These are phyloP conservation scores for Pyricularia grisea DNA, from an alignment of 2,329 filamentous ascomycete species.

Conservation along the genomic window DNA sequence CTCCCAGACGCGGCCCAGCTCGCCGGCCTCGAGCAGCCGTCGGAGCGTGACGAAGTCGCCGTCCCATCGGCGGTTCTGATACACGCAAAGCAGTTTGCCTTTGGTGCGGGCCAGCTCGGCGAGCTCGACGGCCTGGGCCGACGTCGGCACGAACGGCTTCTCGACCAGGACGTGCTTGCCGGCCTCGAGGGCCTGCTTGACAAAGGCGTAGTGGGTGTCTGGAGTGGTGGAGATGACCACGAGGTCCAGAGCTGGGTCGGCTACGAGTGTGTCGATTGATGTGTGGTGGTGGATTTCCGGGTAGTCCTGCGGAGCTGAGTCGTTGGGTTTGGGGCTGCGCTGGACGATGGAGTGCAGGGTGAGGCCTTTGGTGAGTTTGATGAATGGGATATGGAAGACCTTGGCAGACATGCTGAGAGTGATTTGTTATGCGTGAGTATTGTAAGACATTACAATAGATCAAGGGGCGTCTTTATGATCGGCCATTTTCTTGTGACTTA, in stretches of 20 bases:
- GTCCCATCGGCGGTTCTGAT: conserved; percentile 72
- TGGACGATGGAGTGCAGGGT: conserved; percentile 69
- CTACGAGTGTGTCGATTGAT: conserved; percentile 50
- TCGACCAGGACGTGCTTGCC: conserved; percentile 75
- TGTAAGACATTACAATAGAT: not conserved
- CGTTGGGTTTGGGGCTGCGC: conserved; percentile 51
- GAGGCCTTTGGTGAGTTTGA: conserved; percentile 53
- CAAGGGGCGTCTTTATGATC: not conserved
- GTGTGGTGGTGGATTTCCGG: conserved; percentile 56
- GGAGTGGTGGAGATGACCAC: conserved; percentile 65
- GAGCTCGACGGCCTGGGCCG: conserved; percentile 57
- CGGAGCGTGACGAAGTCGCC: conserved; percentile 64
- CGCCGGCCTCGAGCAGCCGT: conserved; percentile 48
- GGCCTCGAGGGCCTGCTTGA: conserved; percentile 53
- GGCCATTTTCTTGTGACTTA: conserved; percentile 7
- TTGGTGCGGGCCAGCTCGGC: conserved; percentile 42
- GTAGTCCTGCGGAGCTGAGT: conserved; percentile 62
- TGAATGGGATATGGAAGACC: conserved; percentile 76
- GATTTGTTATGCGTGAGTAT: conserved; percentile 8
- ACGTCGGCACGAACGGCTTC: conserved; percentile 72
- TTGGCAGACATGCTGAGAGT: conserved; percentile 52
- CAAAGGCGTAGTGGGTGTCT: conserved; percentile 58
- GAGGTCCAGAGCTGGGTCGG: conserved; percentile 57
- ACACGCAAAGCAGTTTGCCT: conserved; percentile 52
- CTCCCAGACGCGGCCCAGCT: conserved; percentile 64